Base-by-base conservation (phyloP, 2,329 filamentous ascomycete species). In the Aotearoamyces nothofagi region DNA sequence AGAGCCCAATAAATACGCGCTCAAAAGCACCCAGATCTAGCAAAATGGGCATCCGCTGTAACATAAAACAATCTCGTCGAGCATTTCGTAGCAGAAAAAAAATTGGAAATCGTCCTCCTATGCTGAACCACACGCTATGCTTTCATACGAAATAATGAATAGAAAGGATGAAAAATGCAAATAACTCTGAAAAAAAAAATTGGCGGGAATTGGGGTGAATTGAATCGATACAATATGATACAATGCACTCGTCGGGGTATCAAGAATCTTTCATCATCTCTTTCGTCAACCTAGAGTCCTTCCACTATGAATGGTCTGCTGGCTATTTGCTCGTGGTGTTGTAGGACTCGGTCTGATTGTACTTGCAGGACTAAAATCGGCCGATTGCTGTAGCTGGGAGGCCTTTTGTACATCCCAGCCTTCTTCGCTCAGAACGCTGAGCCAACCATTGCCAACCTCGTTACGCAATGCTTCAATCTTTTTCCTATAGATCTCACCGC, bases 391-490 rank as follows among this genome's bases (percentile, higher is more conserved):
- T 9, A 22, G 10, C 17, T 42, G 39, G 5, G 35, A 17, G 24
- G 38, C 39, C 29, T 45, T 46, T 28, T 46, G 45, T 10, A 39
- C 23, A 36, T 71, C 63, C 69, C 70, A 75, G 23, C 57, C 63
- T 50, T 90, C 80, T 44, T 93, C 86, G 35, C 79, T 78, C 28
- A 96, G 60, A 9, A 80, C 82, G 37, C 75, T 86, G 22, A 98
- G 66, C 66, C 92, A 98, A 20, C 75, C 79, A 42, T 75, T 82
- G 17, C 86, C 86, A 39, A 93, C 76, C 45, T 87, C 82, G 45
- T 78, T 78, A 36, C 84, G 77, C 30, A 94, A 57, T 3, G 79
- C 74, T 52, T 93, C 84, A 31, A 96, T 78, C 52, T 90, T 90
- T 50, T 80, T 80, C 33, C 79, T 73, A 53, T 93, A 96, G 5